Evolutionary conservation across 2,329 filamentous ascomycete genomes (phyloP).

Genomic region (Neopestalotiopsis sp.): DNA sequence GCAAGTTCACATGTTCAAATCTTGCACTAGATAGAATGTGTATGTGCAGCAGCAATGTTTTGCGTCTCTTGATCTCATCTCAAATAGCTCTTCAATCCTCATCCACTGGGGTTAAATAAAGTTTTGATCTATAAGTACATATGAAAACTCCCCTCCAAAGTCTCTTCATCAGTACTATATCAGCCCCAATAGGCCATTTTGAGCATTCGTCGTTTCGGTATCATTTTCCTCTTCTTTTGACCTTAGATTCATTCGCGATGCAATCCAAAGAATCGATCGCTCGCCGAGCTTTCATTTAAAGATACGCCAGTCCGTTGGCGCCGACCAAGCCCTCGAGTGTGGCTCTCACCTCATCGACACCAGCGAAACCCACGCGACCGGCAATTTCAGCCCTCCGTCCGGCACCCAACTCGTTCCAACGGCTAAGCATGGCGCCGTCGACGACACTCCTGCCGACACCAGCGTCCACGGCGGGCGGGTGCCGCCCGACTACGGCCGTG

Average conservation of each 20-base stretch:
- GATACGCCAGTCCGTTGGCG: conserved; percentile 58
- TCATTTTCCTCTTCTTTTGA: neutral
- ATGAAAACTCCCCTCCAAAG: too few relatives aligned
- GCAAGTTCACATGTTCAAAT: too few relatives aligned
- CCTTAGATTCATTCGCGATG: neutral
- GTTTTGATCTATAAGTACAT: too few relatives aligned
- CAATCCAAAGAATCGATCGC: neutral
- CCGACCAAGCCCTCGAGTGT: conserved; percentile 63
- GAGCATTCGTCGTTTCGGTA: neutral
- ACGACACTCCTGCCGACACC: conserved; percentile 70
- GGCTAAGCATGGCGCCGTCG: conserved; percentile 75
- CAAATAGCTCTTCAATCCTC: too few relatives aligned
- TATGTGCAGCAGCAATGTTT: too few relatives aligned
- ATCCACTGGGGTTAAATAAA: too few relatives aligned
- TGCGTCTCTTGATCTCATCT: too few relatives aligned
- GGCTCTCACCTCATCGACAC: conserved; percentile 65
- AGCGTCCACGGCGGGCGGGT: conserved; percentile 59
- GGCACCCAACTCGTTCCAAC: conserved; percentile 78
- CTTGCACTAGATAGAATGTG: too few relatives aligned
- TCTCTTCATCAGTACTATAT: too few relatives aligned
- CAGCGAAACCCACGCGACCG: conserved; percentile 70
- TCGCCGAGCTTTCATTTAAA: conserved; percentile 30
- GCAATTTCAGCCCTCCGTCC: conserved; percentile 75
- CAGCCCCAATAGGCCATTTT: too few relatives aligned
- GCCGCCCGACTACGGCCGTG: conserved; percentile 48